Evolutionary conservation across 371 early-diverging fungal genomes (phyloP), one percentile per base, ranked within the genome.

Genomic region (Quaeritorhiza haematococci): DNA sequence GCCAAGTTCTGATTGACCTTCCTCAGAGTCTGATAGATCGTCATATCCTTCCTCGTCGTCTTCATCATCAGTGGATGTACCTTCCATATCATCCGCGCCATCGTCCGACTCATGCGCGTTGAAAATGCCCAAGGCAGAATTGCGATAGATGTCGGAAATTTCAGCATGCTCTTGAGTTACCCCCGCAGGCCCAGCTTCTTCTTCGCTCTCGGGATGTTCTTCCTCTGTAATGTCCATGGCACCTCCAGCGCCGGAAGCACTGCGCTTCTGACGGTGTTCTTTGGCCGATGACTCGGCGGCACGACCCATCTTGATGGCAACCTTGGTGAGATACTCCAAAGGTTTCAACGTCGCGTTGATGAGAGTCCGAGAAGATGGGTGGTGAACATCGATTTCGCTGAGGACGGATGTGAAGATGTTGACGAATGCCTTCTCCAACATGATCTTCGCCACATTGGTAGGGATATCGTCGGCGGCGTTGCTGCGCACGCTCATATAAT

Each of bases 371-470:
- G 91, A 50, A 1, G 83, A 76, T 7, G 97, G 94, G 63, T 94
- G 91, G 63, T 90, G 87, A 47, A 92, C 74, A 60, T 98, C 96
- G 32, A 98, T 76, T 52, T 92, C 91, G 51, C 84, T 83, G 19
- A 94, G 68, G 6, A 88, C 84, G 29, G 77, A 79, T 3, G 93
- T 90, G 46, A 98, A 64, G 0, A 87, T 69, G 33, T 76, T 80
- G 0, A 94, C 91, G 62, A 91, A 90, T 23, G 85, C 84, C 58
- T 90, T 92, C 44, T 98, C 97, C 17, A 98, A 66, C 88, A 96
- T 90, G 54, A 89, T 75, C 59, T 85, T 86, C 19, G 88, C 89
- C 35, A 93, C 75, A 42, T 72, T 74, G 61, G 79, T 61, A 32
- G 76, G 77, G 3, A 70, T 71, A 32, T 86, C 85, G 28, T 89